phyloP scores from a whole-genome alignment of 345 rosid genomes.

The Salix koriyanagi region DNA sequence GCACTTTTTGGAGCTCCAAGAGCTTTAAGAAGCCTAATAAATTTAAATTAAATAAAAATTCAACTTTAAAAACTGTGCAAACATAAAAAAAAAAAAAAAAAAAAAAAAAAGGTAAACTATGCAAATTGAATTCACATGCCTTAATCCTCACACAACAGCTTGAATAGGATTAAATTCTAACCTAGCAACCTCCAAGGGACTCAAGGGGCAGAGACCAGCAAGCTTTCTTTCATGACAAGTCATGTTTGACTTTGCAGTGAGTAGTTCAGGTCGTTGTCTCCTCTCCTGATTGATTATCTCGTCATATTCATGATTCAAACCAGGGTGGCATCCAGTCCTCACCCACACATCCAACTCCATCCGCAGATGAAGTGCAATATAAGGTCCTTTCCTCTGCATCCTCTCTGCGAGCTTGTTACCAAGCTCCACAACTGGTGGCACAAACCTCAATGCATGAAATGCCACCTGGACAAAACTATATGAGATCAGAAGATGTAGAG shows the following conservation, averaged over 20 bases:
- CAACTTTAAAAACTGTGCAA: not conserved
- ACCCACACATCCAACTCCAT: constrained; percentile 97
- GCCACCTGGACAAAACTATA: constrained; percentile 53
- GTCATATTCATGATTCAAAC: constrained; percentile 63
- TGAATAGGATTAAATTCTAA: constrained; percentile 15
- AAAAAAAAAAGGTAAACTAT: not conserved
- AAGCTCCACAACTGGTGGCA: constrained; percentile 60
- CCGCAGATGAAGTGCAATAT: constrained; percentile 82
- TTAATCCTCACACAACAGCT: not conserved
- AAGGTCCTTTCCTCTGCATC: constrained; percentile 82
- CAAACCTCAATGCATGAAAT: constrained; percentile 72
- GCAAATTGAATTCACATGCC: not conserved
- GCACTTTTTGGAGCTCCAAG: constrained; percentile 74
- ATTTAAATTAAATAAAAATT: not conserved
- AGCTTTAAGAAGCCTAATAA: constrained; percentile 79
- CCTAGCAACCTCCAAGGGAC: constrained; percentile 86
- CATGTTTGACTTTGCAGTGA: constrained; percentile 82
- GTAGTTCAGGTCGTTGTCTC: constrained; percentile 77
- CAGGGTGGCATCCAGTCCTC: constrained; percentile 93
- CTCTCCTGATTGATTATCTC: constrained; percentile 68
- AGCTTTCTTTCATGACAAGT: constrained; percentile 71
- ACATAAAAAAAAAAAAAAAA: not conserved
- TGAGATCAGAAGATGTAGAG: not conserved
- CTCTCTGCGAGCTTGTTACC: constrained; percentile 78
- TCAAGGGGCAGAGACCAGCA: constrained; percentile 89